Conservation (phyloP, 257 asterid species). For the Avicennia marina region DNA sequence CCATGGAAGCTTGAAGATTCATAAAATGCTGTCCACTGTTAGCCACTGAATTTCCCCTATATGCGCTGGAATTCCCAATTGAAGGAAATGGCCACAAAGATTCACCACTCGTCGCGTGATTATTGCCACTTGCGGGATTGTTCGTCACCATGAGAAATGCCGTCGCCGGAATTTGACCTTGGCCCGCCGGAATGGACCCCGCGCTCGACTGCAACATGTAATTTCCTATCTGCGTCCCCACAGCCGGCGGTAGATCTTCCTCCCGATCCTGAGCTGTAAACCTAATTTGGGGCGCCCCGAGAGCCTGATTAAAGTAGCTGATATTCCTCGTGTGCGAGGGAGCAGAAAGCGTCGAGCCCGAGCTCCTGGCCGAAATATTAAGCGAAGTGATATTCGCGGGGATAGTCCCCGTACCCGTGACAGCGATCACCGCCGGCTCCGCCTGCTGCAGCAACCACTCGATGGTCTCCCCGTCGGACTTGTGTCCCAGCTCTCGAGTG, state of each 20-base stretch:
- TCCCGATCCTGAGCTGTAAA: constrained; percentile 8
- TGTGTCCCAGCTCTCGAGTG: no score
- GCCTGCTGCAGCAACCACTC: constrained; percentile 82
- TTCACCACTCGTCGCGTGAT: constrained; percentile 26
- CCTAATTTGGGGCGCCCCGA: constrained; percentile 24
- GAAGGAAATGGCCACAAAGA: constrained; percentile 47
- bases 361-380: constrained; percentile 54
- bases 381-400: constrained; percentile 70
- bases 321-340: constrained; percentile 33
- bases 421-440: constrained; percentile 84
- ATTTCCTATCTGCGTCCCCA: no score
- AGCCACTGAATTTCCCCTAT: constrained; percentile 30
- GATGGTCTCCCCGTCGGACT: no score
- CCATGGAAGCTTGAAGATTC: constrained; percentile 45
- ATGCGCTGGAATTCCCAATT: constrained; percentile 18
- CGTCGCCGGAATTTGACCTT: constrained; percentile 29
- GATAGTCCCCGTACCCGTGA: constrained; percentile 80
- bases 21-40: constrained; percentile 42
- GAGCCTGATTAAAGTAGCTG: constrained; percentile 17
- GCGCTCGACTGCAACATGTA: constrained; percentile 35
- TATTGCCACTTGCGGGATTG: constrained; percentile 4
- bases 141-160: constrained; percentile 27
- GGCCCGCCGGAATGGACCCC: constrained; percentile 35
- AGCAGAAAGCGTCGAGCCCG: constrained; percentile 58
- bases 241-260: constrained; percentile 15